Percentiles rank a stretch among this genome's conserved stretches.
phyloP scores from a whole-genome alignment of 306 rosid species.

The Aeschynomene evenia region DNA sequence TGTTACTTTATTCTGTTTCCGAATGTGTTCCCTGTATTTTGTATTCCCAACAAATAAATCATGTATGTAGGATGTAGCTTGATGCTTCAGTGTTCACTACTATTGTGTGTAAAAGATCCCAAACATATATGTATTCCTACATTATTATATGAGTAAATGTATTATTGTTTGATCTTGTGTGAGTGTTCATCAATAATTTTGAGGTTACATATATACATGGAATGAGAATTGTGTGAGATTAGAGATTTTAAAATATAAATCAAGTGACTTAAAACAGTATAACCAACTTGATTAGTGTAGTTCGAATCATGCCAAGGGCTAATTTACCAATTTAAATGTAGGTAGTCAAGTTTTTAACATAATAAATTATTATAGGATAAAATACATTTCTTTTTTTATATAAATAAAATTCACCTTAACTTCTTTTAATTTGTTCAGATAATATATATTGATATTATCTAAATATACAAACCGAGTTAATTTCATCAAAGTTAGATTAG shows the following conservation, averaged over 20 bases:
- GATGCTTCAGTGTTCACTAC: constrained; percentile 1
- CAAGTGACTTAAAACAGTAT: not conserved
- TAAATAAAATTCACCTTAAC: too few species aligned
- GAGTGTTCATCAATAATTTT: not conserved
- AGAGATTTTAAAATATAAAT: not conserved
- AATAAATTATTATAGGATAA: too few species aligned
- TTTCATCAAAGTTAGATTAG: too few species aligned
- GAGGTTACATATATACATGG: not conserved
- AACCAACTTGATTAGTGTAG: not conserved
- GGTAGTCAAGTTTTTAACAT: too few species aligned
- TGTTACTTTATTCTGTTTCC: not conserved
- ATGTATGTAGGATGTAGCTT: too few species aligned
- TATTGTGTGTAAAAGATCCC: not conserved
- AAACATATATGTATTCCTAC: not conserved
- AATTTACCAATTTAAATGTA: too few species aligned
- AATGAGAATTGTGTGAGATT: not conserved
- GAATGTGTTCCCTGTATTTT: not conserved
- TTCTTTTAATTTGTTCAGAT: too few species aligned
- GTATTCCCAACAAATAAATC: constrained; percentile 2
- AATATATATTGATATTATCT: too few species aligned
- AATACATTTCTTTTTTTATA: too few species aligned
- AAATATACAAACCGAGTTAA: too few species aligned
- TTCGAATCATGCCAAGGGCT: too few species aligned
- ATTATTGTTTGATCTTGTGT: not conserved
- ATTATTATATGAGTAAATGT: not conserved